These are phyloP conservation scores for Datura wrightii DNA, from an alignment of 257 asterid genomes.

Conservation along the genomic window DNA sequence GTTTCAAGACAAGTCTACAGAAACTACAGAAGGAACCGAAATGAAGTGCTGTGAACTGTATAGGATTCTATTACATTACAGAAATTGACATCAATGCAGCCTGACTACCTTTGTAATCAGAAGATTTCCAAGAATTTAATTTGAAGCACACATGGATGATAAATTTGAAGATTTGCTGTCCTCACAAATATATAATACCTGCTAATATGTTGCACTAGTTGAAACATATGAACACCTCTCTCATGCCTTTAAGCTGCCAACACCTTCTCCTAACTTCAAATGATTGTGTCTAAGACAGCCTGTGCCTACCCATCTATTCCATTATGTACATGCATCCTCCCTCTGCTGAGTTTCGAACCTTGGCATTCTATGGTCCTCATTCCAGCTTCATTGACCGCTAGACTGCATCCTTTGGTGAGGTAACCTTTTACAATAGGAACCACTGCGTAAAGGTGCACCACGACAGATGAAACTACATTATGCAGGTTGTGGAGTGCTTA, in stretches of 20 bases:
- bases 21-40: neutral
- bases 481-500: conserved; percentile 9
- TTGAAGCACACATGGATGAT: conserved; percentile 14
- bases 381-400: neutral
- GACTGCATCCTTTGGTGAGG: neutral
- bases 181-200: neutral
- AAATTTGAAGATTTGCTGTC: neutral
- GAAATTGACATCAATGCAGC: neutral
- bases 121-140: neutral
- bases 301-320: neutral
- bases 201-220: neutral
- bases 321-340: conserved; percentile 4
- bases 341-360: neutral
- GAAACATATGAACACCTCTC: neutral
- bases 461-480: neutral
- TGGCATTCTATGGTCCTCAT: neutral
- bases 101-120: neutral
- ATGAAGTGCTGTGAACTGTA: neutral
- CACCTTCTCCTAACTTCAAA: neutral
- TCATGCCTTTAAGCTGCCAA: neutral
- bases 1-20: neutral
- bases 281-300: neutral
- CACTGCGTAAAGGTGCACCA: neutral
- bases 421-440: conserved; percentile 2
- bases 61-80: neutral